These are phyloP conservation scores for Candida silvatica DNA, from an alignment of 805 yeast species.

Conservation along the genomic window DNA sequence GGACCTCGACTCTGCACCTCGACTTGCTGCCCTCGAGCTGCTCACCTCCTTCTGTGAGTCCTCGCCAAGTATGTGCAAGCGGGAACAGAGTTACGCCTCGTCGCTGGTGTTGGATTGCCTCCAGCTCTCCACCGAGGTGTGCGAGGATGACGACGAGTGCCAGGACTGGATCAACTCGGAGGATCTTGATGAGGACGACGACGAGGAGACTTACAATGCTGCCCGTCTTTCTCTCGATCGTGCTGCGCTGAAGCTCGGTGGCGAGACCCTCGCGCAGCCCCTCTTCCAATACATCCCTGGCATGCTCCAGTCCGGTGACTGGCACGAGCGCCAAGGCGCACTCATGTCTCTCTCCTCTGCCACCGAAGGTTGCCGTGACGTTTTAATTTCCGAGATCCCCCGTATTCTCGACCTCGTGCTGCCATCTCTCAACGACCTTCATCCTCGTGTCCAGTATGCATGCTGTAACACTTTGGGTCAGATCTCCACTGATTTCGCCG, in stretches of 20 bases:
- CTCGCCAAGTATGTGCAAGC: slow-evolving; percentile 91
- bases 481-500: slow-evolving; percentile 94
- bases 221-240: slow-evolving; percentile 95
- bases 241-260: slow-evolving; percentile 75
- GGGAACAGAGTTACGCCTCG: slow-evolving; percentile 62
- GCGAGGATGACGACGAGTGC: slow-evolving; percentile 69
- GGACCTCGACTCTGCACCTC: slow-evolving; percentile 69
- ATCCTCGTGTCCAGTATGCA: slow-evolving; percentile 94
- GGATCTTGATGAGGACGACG: slow-evolving; percentile 63
- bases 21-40: slow-evolving; percentile 83
- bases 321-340: slow-evolving; percentile 97
- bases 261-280: slow-evolving; percentile 76
- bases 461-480: slow-evolving; percentile 97
- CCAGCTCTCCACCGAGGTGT: slow-evolving; percentile 86
- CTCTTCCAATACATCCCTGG: slow-evolving; percentile 79
- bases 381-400: slow-evolving; percentile 72
- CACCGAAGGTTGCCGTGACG: slow-evolving; percentile 95
- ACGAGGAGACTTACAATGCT: slow-evolving; percentile 78
- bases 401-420: slow-evolving; percentile 74
- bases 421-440: slow-evolving; percentile 79
- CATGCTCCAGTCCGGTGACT: slow-evolving; percentile 65
- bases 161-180: slow-evolving; percentile 78
- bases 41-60: slow-evolving; percentile 87
- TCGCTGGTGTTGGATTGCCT: slow-evolving; percentile 67
- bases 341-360: slow-evolving; percentile 94